Evolutionary conservation across 306 rosid species (phyloP), one percentile per base, ranked within the genome.

Genomic region (Potentilla sterilis): DNA sequence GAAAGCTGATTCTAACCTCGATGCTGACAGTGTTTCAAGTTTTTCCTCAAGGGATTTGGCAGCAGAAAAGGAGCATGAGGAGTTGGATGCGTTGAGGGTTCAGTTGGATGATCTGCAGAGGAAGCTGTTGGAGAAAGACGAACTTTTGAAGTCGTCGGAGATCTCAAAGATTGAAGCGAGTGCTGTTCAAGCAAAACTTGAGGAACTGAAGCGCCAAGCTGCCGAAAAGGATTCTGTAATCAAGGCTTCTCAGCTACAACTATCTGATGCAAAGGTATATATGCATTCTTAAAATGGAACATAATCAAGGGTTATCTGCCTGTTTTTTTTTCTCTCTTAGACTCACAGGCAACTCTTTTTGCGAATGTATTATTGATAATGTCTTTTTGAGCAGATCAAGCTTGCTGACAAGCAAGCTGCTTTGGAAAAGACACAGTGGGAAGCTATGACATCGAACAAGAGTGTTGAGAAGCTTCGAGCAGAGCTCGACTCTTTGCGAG

Each of bases 391-490:
- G 44, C 84, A 95, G 98, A 89, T 92, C 79, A 92, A 85, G 84
- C 97, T 95, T 74, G 98, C 98, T 64, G 98, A 95, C 74, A 95
- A 90, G 89, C 97, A 95, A 87, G 98, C 98, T 79, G 90, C 91
- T 15, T 83, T 95, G 75, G 98, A 95, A 77, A 95, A 84, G 85
- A 81, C 84, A 78, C 91, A 86, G 54, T 92, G 98, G 98, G 96
- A 92, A 87, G 96, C 91, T 28, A 80, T 80, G 85, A 86, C 97
- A 72, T 85, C 96, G 55, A 89, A 83, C 83, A 72, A 44, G 63
- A 85, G 79, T 81, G 77, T 78, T 73, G 91, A 83, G 69, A 86
- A 79, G 80, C 89, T 88, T 54, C 80, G 79, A 57, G 85, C 73
- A 78, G 85, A 88, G 78, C 78, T 85, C 2, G 79, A 79, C 73